These are phyloP conservation scores for Heliosperma pusillum DNA, from an alignment of 148 eudicot species.

Conservation along the genomic window DNA sequence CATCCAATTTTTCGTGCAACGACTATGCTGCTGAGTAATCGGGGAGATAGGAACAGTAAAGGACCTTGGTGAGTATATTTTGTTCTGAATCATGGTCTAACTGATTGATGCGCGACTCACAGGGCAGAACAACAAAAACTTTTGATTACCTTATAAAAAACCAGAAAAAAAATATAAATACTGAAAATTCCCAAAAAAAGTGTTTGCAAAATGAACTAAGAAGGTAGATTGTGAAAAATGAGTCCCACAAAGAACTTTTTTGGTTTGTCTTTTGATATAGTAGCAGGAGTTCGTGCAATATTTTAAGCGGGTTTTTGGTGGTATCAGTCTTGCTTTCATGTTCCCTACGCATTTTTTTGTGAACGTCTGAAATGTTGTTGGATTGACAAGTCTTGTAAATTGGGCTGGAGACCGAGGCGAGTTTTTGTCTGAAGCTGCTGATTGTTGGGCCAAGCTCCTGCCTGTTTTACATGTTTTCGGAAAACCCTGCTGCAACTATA, in stretches of 20 bases:
- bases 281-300: conserved; percentile 6
- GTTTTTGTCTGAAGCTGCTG: conserved; percentile 24
- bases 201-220: conserved; percentile 16
- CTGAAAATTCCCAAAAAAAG: conserved; percentile 4
- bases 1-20: neutral
- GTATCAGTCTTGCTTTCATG: conserved; percentile 24
- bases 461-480: conserved; percentile 9
- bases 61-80: conserved; percentile 23
- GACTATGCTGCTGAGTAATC: conserved; percentile 6
- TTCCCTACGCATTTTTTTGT: conserved; percentile 15
- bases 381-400: conserved; percentile 15
- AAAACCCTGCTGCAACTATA: neutral
- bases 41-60: conserved; percentile 6
- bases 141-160: neutral
- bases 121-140: conserved; percentile 10
- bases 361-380: conserved; percentile 12
- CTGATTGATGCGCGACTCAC: conserved; percentile 17
- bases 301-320: conserved; percentile 26
- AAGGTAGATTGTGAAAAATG: conserved; percentile 18
- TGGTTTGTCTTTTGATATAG: conserved; percentile 14
- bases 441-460: conserved; percentile 12
- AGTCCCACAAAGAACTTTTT: conserved; percentile 9
- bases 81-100: conserved; percentile 9
- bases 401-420: conserved; percentile 9
- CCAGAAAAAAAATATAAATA: neutral